These are phyloP conservation scores for Melaleuca alternifolia DNA, from an alignment of 345 rosid genomes.

Conservation along the genomic window DNA sequence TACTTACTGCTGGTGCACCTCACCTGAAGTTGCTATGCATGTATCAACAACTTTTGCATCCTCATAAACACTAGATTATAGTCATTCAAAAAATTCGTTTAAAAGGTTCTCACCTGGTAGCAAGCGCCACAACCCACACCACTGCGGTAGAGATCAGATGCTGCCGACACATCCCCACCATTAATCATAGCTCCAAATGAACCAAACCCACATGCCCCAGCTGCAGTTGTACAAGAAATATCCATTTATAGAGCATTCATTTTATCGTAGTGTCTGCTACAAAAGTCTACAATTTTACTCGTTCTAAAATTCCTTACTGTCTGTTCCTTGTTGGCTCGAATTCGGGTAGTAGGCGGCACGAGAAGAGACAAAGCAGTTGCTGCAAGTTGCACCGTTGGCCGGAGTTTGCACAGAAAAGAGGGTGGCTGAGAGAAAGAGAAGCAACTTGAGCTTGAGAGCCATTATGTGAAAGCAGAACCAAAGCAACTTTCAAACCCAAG, in stretches of 20 bases:
- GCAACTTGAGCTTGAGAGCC: conserved; percentile 22
- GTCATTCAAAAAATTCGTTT: not conserved
- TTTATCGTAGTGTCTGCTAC: not conserved
- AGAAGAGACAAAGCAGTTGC: conserved; percentile 36
- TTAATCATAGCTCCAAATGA: conserved; percentile 58
- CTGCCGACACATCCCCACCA: conserved; percentile 63
- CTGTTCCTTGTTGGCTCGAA: conserved; percentile 46
- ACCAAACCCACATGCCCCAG: conserved; percentile 60
- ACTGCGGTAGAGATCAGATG: conserved; percentile 43
- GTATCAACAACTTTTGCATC: not conserved
- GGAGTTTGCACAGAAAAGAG: conserved; percentile 10
- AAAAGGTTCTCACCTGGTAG: conserved; percentile 37
- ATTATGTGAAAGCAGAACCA: not conserved
- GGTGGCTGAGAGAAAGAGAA: conserved; percentile 8
- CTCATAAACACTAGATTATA: not conserved
- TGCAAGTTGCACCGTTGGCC: conserved; percentile 35
- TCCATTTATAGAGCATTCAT: not conserved
- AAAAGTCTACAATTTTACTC: not conserved
- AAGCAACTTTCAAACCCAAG: not conserved
- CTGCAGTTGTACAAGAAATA: conserved; percentile 11
- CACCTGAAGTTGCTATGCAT: conserved; percentile 20
- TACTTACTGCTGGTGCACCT: conserved; percentile 42
- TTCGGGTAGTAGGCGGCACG: conserved; percentile 49
- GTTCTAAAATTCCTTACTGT: conserved; percentile 17
- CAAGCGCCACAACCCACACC: conserved; percentile 78